Base-by-base conservation (phyloP, 2,329 filamentous ascomycete genomes). In the Aspergillus costaricaensis region DNA sequence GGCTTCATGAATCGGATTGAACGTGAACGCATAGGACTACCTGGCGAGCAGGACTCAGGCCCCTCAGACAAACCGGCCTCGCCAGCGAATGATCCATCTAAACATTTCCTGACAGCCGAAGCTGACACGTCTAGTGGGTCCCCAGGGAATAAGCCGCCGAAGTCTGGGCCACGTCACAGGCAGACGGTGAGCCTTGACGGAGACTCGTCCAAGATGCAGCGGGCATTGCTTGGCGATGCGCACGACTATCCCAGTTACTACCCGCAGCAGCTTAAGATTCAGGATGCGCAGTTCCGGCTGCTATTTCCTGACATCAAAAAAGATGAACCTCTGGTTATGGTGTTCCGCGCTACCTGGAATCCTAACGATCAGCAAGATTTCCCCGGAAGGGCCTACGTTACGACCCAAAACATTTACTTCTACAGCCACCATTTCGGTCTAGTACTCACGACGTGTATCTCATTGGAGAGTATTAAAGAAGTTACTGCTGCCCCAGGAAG, bases 341-440 rank as follows among this genome's bases (percentile, higher is more conserved):
- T 99, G 2, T 98, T 98, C 79, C 87, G 93, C 49, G 94, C 93
- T 15, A 91, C 92, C 0, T 99, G 95, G 92, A 89, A 87, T 68
- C 86, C 88, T 1, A 89, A 88, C 66, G 88, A 90, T 57, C 85
- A 88, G 67, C 88, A 91, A 75, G 88, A 91, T 62, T 91, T 98
- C 61, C 88, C 89, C 8, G 89, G 95, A 0, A 87, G 95, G 56
- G 88, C 96, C 23, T 99, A 96, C 74, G 88, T 96, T 61, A 98
- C 94, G 0, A 84, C 89, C 0, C 88, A 89, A 63, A 90, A 93
- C 65, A 88, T 99, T 74, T 98, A 96, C 76, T 98, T 99, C 72
- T 99, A 97, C 77, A 96, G 93, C 68, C 91, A 98, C 71, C 91
- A 97, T 72, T 88, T 97, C 74, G 95, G 95, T 5, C 83, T 99